phyloP scores from a whole-genome alignment of 768 basidiomycete genomes.

The Daedalea quercina region DNA sequence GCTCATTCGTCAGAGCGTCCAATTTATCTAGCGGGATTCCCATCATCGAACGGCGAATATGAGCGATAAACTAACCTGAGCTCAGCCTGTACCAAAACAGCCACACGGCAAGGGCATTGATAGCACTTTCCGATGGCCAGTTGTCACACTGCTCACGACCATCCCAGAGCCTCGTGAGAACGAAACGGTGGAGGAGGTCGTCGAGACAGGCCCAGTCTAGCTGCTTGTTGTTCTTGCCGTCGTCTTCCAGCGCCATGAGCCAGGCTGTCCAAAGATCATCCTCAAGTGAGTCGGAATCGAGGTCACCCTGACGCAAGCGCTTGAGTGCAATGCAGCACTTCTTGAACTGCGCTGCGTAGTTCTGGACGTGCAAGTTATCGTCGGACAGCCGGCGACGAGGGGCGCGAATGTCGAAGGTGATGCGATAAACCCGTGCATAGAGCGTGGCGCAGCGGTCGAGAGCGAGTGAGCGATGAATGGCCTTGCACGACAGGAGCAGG shows the following conservation, averaged over 20 bases:
- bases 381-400: constrained; percentile 43
- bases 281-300: constrained; percentile 18
- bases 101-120: constrained; percentile 54
- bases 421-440: constrained; percentile 46
- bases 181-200: constrained; percentile 36
- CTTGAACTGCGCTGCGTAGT: constrained; percentile 33
- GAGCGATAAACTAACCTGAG: constrained; percentile 28
- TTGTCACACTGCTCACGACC: constrained; percentile 27
- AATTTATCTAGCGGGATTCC: constrained; percentile 6
- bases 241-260: constrained; percentile 57
- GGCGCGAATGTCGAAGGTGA: constrained; percentile 51
- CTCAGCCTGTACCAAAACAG: constrained; percentile 55
- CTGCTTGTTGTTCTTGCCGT: constrained; percentile 55
- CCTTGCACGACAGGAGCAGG: constrained; percentile 38
- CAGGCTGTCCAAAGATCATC: constrained; percentile 42
- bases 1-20: constrained; percentile 7
- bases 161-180: constrained; percentile 41
- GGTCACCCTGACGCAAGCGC: constrained; percentile 26
- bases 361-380: constrained; percentile 27
- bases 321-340: constrained; percentile 28
- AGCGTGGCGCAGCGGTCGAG: constrained; percentile 31
- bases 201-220: constrained; percentile 40
- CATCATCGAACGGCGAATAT: background rate
- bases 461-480: constrained; percentile 32
- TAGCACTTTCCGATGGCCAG: constrained; percentile 49